Conservation (phyloP, 352 stramenopile genomes). For the Phytopythium boreale region DNA sequence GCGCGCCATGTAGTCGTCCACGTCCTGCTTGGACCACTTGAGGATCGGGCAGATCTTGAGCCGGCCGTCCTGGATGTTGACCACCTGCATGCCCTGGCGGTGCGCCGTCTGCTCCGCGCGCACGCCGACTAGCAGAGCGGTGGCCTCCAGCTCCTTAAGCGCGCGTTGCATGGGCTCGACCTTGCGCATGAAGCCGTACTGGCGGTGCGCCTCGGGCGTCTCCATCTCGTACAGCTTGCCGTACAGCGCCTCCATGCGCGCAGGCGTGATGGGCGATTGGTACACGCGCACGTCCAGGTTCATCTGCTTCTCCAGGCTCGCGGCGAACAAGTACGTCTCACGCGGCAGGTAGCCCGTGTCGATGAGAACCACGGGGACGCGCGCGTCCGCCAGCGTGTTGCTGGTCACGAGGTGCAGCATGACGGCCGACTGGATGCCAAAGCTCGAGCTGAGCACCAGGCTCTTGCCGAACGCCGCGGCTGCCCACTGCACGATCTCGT, state of each 20-base stretch:
- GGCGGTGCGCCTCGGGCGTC: conserved; percentile 63
- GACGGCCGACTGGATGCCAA: conserved; percentile 83
- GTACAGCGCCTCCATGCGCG: conserved; percentile 84
- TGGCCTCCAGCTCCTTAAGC: conserved; percentile 51
- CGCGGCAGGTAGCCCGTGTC: conserved; percentile 82
- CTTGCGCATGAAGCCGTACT: conserved; percentile 83
- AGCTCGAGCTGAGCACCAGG: conserved; percentile 79
- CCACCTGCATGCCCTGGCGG: conserved; percentile 65
- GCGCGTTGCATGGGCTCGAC: conserved; percentile 85
- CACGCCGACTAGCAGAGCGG: conserved; percentile 73
- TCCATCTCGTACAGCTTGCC: conserved; percentile 80
- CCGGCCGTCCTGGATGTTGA: conserved; percentile 77
- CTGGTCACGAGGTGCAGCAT: conserved; percentile 75
- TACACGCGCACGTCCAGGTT: conserved; percentile 74
- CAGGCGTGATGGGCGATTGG: conserved; percentile 69
- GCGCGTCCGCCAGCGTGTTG: conserved; percentile 15
- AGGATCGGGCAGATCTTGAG: conserved; percentile 88
- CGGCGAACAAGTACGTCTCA: conserved; percentile 84
- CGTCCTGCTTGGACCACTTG: conserved; percentile 69
- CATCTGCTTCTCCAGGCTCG: conserved; percentile 57
- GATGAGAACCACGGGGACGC: conserved; percentile 77
- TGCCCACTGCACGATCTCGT: conserved; percentile 71
- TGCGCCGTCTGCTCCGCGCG: conserved; percentile 76
- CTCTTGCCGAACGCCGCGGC: conserved; percentile 62
- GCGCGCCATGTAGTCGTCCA: conserved; percentile 71